A percentile compares a stretch with the other conserved stretches of the same genome.
These are phyloP conservation scores for Citrus mangshanensis DNA, from an alignment of 345 rosid species.

Conservation along the genomic window DNA sequence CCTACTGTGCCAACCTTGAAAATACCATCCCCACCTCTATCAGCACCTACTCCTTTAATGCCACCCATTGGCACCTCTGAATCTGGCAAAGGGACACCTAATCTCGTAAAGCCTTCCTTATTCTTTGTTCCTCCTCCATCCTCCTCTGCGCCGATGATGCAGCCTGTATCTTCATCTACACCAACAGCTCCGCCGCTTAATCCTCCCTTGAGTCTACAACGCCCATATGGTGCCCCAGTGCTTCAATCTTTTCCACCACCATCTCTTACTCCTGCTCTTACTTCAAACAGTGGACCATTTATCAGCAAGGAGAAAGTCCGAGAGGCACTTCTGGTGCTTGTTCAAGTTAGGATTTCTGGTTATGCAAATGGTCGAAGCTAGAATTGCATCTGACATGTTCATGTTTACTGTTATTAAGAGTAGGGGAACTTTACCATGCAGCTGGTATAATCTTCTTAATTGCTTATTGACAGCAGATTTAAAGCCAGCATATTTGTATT, in stretches of 20 bases:
- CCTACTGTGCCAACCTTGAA: slow-evolving; percentile 45
- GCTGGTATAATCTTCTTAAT: not conserved
- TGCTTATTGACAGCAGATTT: not conserved
- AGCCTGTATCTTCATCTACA: slow-evolving; percentile 46
- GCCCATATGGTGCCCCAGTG: slow-evolving; percentile 73
- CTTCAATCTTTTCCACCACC: slow-evolving; percentile 96
- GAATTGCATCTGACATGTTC: not conserved
- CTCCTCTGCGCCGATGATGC: slow-evolving; percentile 17
- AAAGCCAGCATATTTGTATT: not conserved
- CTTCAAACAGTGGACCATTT: slow-evolving; percentile 37
- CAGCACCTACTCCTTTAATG: slow-evolving; percentile 49
- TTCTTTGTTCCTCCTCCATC: slow-evolving; percentile 57
- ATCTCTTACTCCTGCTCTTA: slow-evolving; percentile 65
- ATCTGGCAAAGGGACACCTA: too few relatives aligned
- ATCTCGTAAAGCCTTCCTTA: slow-evolving; percentile 69
- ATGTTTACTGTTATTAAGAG: not conserved
- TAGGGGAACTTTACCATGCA: not conserved
- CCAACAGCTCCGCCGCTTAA: slow-evolving; percentile 62
- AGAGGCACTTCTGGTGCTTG: slow-evolving; percentile 68
- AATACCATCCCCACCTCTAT: slow-evolving; percentile 39
- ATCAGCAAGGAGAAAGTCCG: slow-evolving; percentile 74
- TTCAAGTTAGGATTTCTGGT: slow-evolving; percentile 57
- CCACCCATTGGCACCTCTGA: too few relatives aligned
- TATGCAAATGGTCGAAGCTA: not conserved
- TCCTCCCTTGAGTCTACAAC: slow-evolving; percentile 49